These are phyloP conservation scores for Schizophyllum amplum DNA, from an alignment of 1,284 basidiomycete genomes.

Conservation along the genomic window DNA sequence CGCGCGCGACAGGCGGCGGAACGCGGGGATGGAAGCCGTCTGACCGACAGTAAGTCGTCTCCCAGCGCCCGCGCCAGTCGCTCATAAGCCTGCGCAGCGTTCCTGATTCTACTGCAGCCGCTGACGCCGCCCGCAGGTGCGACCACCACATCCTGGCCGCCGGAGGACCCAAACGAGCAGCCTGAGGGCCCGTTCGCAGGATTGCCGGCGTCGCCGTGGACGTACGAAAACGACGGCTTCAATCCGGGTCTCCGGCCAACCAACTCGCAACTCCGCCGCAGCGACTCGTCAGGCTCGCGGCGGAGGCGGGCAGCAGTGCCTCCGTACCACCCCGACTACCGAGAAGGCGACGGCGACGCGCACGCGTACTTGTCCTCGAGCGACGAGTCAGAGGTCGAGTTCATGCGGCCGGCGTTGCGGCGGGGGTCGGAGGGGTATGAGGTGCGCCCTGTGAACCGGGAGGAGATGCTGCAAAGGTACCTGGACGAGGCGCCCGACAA, in stretches of 20 bases:
- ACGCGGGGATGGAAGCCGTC: too few species aligned
- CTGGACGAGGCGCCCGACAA: slow-evolving; percentile 48
- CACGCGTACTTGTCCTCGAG: slow-evolving; percentile 18
- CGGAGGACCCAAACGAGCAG: slow-evolving; percentile 38
- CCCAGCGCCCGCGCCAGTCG: too few species aligned
- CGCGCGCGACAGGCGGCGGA: too few species aligned
- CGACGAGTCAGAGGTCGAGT: slow-evolving; percentile 28
- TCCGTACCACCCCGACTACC: slow-evolving; percentile 68
- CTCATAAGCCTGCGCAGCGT: too few species aligned
- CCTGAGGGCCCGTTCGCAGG: slow-evolving; percentile 27
- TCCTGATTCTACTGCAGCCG: slow-evolving; percentile 5
- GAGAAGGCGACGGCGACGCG: slow-evolving; percentile 22
- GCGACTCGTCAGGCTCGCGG: slow-evolving; percentile 14
- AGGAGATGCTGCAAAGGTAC: slow-evolving; percentile 51
- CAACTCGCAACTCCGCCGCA: slow-evolving; percentile 26
- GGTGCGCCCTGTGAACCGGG: slow-evolving; percentile 48
- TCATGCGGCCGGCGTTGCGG: slow-evolving; percentile 32
- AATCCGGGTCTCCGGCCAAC: slow-evolving; percentile 69
- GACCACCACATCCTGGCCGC: slow-evolving; percentile 41
- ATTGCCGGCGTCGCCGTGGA: slow-evolving; percentile 68
- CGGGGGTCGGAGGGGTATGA: slow-evolving; percentile 78
- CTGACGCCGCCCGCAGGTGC: slow-evolving; percentile 15
- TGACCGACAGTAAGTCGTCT: too few species aligned
- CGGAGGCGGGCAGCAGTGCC: slow-evolving; percentile 42
- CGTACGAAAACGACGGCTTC: slow-evolving; percentile 67